Base-by-base conservation (phyloP, 139 green algal species). In the Coccomyxa sp. region DNA sequence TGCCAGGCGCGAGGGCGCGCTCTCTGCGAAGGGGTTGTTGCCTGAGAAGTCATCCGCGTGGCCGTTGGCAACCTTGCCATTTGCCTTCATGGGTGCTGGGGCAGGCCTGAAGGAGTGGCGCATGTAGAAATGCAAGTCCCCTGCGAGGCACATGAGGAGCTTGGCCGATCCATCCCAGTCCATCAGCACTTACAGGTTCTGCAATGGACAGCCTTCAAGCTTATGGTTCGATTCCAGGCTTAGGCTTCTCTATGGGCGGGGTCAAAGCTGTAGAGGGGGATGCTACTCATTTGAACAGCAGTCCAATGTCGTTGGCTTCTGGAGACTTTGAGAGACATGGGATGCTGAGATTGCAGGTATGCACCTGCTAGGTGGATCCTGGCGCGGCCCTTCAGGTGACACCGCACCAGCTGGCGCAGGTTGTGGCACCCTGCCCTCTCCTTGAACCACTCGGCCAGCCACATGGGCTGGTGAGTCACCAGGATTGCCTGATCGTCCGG, bases 61-160 rank as follows among this genome's bases (percentile, higher is more conserved):
- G n/a, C n/a, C n/a, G n/a, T n/a, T n/a, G n/a, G n/a, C n/a, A n/a
- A n/a, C n/a, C n/a, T 76, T n/a, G 41, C 70, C 44, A 12, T 37
- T 31, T 55, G 37, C 39, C 10, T 69, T 75, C 38, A 9, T 35
- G 70, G 70, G n/a, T 55, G 33, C 33, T 29, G 41, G 79, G 0
- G 44, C 76, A 0, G 81, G 81, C 70, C 70, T 72, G 78, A 91
- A 89, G 38, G 70, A 82, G 84, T 98, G 94, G 0, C 93, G 89
- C 92, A 97, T 96, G 84, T 95, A 97, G 78, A 97, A 97, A 80
- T 98, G 93, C 29, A 98, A 85, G 78, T 98, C 94, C 0, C 93
- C 91, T 79, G 87, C 68, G 79, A 7, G n/a, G 55, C 8, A 72
- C 41, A 64, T 8, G 29, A n/a, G n/a, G n/a, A n/a, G n/a, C n/a